Evolutionary conservation across 2,329 filamentous ascomycete genomes (phyloP), one percentile per base, ranked within the genome.

Genomic region (Phialophora chinensis): DNA sequence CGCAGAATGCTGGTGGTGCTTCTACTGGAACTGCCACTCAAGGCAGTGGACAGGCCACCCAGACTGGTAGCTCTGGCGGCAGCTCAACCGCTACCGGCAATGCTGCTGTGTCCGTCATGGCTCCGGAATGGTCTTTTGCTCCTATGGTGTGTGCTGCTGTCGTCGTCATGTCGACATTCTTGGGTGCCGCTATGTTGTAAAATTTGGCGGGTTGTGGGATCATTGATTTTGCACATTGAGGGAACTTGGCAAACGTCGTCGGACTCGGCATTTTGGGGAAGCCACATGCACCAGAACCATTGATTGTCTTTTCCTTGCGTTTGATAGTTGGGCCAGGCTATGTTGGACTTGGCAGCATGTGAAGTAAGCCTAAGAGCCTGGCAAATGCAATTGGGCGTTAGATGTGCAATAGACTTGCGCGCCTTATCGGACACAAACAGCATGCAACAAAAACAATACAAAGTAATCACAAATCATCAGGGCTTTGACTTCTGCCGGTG

Each of bases 1-100:
- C 82, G 68, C 86, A 88, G 79, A 80, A 82, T 66, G 77, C 85
- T 38, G 86, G 86, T 60, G 81, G 82, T 66, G 74, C 76, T 42
- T 82, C 82, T 62, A 78, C 82, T 56, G 79, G 77, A 33, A 84
- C 82, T 66, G 81, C 85, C 35, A 76, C 79, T 60, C 78, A 85
- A 69, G 83, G 81, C 69, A 82, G 81, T 58, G 85, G 85, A 67
- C 29, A 64, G 54, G 61, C 71, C 31, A 76, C 77, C 42, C 29
- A 52, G 20, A 72, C 72, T 49, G 76, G 76, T 53, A 74, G 74
- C 55, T 73, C 75, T 33, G 72, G 74, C 44, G 73, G 73, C 64
- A 35, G 25, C 52, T 73, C 76, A 65, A 62, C 42, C 17, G 53
- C 59, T n/a, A 61, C 60, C n/a, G 74, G 76, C 58, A 80, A 79